These are phyloP conservation scores for Cicer cuneatum DNA, from an alignment of 306 rosid genomes.

Conservation along the genomic window DNA sequence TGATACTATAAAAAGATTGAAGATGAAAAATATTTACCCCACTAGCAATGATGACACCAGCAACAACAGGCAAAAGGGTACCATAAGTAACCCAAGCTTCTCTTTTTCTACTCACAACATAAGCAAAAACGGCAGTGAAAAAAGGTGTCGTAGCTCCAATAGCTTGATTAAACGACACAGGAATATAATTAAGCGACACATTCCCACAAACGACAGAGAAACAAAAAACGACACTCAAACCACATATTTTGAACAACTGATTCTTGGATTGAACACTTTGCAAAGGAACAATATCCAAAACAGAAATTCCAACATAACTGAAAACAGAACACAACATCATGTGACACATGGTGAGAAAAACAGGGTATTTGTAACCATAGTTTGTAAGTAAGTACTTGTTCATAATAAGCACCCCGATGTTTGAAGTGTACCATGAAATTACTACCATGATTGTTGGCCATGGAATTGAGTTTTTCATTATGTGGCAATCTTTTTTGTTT, in stretches of 20 bases:
- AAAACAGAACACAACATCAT: slow-evolving; percentile 53
- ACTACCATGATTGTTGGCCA: slow-evolving; percentile 50
- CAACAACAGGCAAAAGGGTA: slow-evolving; percentile 55
- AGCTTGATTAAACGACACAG: slow-evolving; percentile 58
- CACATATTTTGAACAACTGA: slow-evolving; percentile 44
- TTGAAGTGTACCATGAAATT: slow-evolving; percentile 50
- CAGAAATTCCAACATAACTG: slow-evolving; percentile 45
- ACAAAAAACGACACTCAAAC: slow-evolving; percentile 46
- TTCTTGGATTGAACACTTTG: slow-evolving; percentile 46
- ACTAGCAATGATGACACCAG: slow-evolving; percentile 53
- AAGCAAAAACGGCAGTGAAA: slow-evolving; percentile 57
- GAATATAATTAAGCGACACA: slow-evolving; percentile 48
- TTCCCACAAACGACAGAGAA: slow-evolving; percentile 60
- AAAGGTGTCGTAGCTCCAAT: slow-evolving; percentile 55
- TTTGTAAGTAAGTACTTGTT: slow-evolving; percentile 54
- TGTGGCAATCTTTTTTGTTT: background rate
- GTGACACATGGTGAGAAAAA: slow-evolving; percentile 57
- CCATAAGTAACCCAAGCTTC: slow-evolving; percentile 57
- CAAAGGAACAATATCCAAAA: slow-evolving; percentile 47
- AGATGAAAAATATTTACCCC: slow-evolving; percentile 41
- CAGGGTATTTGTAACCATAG: slow-evolving; percentile 51
- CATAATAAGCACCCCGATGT: slow-evolving; percentile 52
- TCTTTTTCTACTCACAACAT: slow-evolving; percentile 35
- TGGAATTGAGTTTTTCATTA: slow-evolving; percentile 40
- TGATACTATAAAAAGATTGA: background rate